Evolutionary conservation across 2,329 filamentous ascomycete species (phyloP).

Genomic region (Colletotrichum musicola): DNA sequence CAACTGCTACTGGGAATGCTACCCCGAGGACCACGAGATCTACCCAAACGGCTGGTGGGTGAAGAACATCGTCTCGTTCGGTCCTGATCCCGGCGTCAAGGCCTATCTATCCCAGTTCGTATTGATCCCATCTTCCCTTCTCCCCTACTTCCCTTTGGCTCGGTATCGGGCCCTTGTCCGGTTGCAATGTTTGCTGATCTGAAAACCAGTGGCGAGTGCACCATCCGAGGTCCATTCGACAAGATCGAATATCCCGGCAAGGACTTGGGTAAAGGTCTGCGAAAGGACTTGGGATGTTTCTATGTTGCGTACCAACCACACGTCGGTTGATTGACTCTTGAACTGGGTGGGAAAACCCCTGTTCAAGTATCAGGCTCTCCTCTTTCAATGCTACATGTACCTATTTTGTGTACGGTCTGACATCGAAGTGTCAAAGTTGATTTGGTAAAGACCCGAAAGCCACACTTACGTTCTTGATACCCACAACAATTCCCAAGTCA

Average conservation of each 20-base stretch:
- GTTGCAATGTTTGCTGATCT: background rate
- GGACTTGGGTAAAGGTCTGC: background rate
- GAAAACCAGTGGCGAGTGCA: background rate
- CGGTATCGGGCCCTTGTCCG: too few relatives aligned
- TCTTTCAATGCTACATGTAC: too few relatives aligned
- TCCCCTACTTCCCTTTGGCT: too few relatives aligned
- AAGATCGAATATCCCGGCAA: slow-evolving; percentile 2
- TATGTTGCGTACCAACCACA: background rate
- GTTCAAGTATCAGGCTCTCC: too few relatives aligned
- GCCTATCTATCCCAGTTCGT: background rate
- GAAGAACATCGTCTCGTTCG: background rate
- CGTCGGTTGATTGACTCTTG: background rate
- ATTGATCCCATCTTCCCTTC: too few relatives aligned
- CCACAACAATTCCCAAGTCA: too few relatives aligned
- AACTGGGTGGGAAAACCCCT: background rate
- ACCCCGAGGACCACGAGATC: slow-evolving; percentile 4
- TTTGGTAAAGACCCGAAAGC: too few relatives aligned
- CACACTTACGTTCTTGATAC: too few relatives aligned
- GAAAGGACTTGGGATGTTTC: background rate
- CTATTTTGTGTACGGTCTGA: too few relatives aligned
- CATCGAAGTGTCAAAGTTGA: too few relatives aligned
- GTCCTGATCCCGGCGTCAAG: background rate
- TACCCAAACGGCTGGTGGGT: slow-evolving; percentile 4
- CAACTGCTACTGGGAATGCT: slow-evolving; percentile 7
- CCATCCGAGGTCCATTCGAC: background rate